These are phyloP conservation scores for Anthracocystis setariae DNA, from an alignment of 1,284 basidiomycete species.

Conservation along the genomic window DNA sequence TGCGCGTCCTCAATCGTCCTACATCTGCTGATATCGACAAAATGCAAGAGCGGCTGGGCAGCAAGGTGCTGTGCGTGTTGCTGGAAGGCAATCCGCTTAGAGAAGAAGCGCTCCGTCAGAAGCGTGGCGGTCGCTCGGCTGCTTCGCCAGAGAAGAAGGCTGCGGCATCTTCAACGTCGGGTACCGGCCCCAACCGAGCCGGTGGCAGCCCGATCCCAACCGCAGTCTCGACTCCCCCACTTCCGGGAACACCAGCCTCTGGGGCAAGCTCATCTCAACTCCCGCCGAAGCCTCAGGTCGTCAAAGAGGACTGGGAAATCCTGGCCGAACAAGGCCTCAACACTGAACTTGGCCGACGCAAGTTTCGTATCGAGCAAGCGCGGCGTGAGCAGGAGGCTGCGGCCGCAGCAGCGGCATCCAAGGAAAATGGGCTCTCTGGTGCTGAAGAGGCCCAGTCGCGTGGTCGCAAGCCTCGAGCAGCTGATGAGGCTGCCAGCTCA, in stretches of 20 bases:
- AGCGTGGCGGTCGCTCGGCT: conserved; percentile 45
- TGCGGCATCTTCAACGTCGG: conserved; percentile 1
- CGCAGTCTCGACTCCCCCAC: neutral
- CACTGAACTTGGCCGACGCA: conserved; percentile 53
- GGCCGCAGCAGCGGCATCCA: conserved; percentile 18
- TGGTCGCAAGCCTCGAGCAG: conserved; percentile 21
- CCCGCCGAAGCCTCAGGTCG: conserved; percentile 35
- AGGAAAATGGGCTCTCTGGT: conserved; percentile 6
- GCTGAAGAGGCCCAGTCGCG: conserved; percentile 17
- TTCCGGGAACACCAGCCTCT: neutral
- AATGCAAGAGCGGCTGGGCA: conserved; percentile 22
- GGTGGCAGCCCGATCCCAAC: neutral
- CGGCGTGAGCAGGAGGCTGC: conserved; percentile 36
- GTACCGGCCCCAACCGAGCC: neutral
- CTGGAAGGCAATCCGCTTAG: conserved; percentile 56
- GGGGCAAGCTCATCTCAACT: conserved; percentile 21
- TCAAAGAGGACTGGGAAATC: conserved; percentile 56
- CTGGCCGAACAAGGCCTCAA: conserved; percentile 53
- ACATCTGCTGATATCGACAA: conserved; percentile 22
- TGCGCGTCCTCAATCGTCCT: conserved; percentile 44
- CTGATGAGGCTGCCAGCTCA: conserved; percentile 24
- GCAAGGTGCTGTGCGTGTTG: conserved; percentile 41
- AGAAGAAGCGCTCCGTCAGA: conserved; percentile 52
- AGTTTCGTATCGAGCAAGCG: conserved; percentile 47
- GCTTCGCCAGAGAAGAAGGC: conserved; percentile 38